A percentile compares a stretch with the other conserved stretches of the same genome.
Evolutionary conservation across 139 green algal genomes (phyloP).

Genomic region (Raphidocelis subcapitata): DNA sequence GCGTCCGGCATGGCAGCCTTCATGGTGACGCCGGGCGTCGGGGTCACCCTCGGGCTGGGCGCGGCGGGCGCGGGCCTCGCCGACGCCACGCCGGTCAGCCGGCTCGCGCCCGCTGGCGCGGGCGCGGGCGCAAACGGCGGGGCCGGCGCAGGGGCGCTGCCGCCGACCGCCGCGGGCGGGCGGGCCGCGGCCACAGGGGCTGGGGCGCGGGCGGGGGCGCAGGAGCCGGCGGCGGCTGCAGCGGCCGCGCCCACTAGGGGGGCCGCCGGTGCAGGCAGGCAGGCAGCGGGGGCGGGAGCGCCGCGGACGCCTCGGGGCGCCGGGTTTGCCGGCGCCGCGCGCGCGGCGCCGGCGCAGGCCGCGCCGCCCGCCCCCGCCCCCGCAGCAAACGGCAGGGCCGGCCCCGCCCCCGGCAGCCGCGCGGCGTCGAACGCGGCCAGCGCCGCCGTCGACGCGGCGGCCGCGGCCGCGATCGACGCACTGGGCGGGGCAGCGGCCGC

Average conservation of each 20-base stretch:
- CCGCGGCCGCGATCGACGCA: background rate
- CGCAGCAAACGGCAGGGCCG: no score
- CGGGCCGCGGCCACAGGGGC: background rate
- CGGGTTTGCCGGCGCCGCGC: no score
- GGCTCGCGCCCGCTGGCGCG: background rate
- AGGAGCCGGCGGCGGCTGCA: slow-evolving; percentile 1
- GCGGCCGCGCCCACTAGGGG: background rate
- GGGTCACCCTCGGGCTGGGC: background rate
- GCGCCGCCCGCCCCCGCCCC: no score
- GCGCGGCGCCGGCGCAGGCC: no score
- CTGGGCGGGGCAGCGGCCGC: background rate
- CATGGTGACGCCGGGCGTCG: slow-evolving; percentile 1
- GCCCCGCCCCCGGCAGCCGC: no score
- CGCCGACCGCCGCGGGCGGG: no score
- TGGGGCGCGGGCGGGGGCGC: background rate
- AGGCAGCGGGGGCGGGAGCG: no score
- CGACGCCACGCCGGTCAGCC: background rate
- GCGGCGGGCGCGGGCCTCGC: background rate
- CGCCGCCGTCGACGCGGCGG: background rate
- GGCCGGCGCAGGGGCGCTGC: no score
- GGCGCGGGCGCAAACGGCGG: no score
- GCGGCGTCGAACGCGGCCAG: no score
- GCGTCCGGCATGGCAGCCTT: background rate
- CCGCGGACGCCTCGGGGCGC: no score
- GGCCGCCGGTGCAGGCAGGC: background rate